Percentiles rank a stretch among this genome's conserved stretches.
These are phyloP conservation scores for Wickerhamiella alocasiicola DNA, from an alignment of 805 yeast genomes.

Conservation along the genomic window DNA sequence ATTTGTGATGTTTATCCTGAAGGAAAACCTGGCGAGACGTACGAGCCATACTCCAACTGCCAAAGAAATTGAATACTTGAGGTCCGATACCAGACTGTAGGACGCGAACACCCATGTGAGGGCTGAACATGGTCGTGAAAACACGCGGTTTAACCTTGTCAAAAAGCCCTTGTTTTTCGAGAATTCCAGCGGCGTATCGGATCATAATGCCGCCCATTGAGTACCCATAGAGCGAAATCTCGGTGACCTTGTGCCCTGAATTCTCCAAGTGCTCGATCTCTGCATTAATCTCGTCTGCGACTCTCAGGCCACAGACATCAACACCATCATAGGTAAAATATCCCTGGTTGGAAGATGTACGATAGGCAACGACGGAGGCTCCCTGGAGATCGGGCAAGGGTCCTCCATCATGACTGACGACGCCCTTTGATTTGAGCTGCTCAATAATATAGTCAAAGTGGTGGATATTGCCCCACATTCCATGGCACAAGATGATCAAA, in stretches of 20 bases:
- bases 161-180: slow-evolving; percentile 42
- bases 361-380: slow-evolving; percentile 32
- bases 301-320: slow-evolving; percentile 69
- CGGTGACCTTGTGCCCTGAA: slow-evolving; percentile 34
- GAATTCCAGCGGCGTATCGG: slow-evolving; percentile 67
- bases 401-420: slow-evolving; percentile 18
- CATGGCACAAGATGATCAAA: slow-evolving; percentile 19
- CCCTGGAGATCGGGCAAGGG: slow-evolving; percentile 6
- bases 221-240: slow-evolving; percentile 73
- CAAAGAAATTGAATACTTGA: slow-evolving; percentile 46
- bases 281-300: slow-evolving; percentile 49
- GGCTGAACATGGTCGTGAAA: slow-evolving; percentile 52
- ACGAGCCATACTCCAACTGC: slow-evolving; percentile 52
- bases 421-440: slow-evolving; percentile 31
- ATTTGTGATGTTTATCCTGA: slow-evolving; percentile 18
- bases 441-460: slow-evolving; percentile 53
- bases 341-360: slow-evolving; percentile 52
- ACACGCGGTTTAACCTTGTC: slow-evolving; percentile 43
- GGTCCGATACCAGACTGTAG: slow-evolving; percentile 41
- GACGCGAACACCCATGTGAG: slow-evolving; percentile 57
- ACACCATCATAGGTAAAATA: slow-evolving; percentile 77
- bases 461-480: slow-evolving; percentile 62
- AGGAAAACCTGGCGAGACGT: slow-evolving; percentile 68
- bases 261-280: slow-evolving; percentile 26
- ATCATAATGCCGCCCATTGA: slow-evolving; percentile 81